Conservation (phyloP, 2,329 filamentous ascomycete species). For the Juglanconis oblonga region DNA sequence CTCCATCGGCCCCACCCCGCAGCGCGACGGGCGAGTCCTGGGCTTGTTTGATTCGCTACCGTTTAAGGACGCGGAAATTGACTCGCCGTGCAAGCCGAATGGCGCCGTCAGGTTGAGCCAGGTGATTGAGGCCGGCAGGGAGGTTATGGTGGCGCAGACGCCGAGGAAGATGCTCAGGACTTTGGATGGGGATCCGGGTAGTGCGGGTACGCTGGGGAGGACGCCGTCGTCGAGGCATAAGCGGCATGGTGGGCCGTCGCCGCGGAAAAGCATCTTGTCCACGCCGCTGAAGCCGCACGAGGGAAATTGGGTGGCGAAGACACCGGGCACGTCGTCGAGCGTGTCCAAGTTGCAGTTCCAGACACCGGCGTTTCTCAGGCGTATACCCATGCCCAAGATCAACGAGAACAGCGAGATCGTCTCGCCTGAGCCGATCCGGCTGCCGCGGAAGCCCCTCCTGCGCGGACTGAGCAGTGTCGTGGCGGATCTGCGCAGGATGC, state of each 20-base stretch:
- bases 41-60: slow-evolving; percentile 72
- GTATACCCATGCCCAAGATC: slow-evolving; percentile 49
- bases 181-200: slow-evolving; percentile 26
- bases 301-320: slow-evolving; percentile 36
- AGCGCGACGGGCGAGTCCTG: slow-evolving; percentile 72
- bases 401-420: slow-evolving; percentile 54
- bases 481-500: slow-evolving; percentile 64
- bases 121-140: slow-evolving; percentile 19
- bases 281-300: slow-evolving; percentile 58
- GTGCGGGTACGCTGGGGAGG: slow-evolving; percentile 34
- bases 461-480: slow-evolving; percentile 73
- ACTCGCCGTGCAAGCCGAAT: slow-evolving; percentile 43
- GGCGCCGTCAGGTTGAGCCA: slow-evolving; percentile 31
- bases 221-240: slow-evolving; percentile 58
- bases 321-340: slow-evolving; percentile 39
- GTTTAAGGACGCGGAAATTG: slow-evolving; percentile 43
- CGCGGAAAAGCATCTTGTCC: slow-evolving; percentile 3
- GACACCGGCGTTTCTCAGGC: slow-evolving; percentile 69
- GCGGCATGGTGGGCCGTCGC: slow-evolving; percentile 36
- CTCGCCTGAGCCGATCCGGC: slow-evolving; percentile 46
- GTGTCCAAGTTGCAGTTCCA: slow-evolving; percentile 58
- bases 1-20: slow-evolving; percentile 73
- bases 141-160: slow-evolving; percentile 38
- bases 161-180: slow-evolving; percentile 41
- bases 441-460: slow-evolving; percentile 60